Base-by-base conservation (phyloP, 2,329 filamentous ascomycete species). In the Fusarium gaditjirri region DNA sequence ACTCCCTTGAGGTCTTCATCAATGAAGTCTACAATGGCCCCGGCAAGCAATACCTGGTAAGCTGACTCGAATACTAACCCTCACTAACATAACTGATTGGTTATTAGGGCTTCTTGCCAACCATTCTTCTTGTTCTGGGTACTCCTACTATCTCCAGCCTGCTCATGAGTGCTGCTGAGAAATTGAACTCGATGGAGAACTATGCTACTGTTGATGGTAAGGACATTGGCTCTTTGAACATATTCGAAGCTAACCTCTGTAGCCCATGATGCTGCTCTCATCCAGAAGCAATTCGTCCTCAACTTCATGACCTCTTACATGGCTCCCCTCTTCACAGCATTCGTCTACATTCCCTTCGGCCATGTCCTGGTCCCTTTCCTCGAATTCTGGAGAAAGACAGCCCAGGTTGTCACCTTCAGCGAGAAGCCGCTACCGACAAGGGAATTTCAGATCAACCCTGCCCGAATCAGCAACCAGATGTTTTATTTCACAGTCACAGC, bases 301-400 rank as follows among this genome's bases (percentile, higher is more conserved):
- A 97, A 98, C 84, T 97, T 98, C 82, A 95, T 98, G 82, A 97
- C 94, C 10, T 97, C 95, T 0, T 98, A 98, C 80, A 90, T 97
- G 57, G 93, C 94, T 2, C 91, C 97, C n/a, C 91, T 97, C 78
- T 88, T 98, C 23, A 98, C 95, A 0, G 94, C 95, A 1, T 98
- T 98, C 75, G 90, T 98, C 70, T 98, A 98, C 77, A 93, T 97
- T 25, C 95, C 95, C 0, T 98, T 98, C 76, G 95, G 94, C 19
- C 90, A 91, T 66, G 82, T 94, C 49, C 89, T 99, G 16, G 90
- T 96, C 0, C 95, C 96, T 0, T 93, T 97, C 78, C 89, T 99
- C 8, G 91, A 97, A 75, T 84, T 98, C 64, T 95, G 97, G 83
- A 89, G 90, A 69, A 83, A 91, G 19, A 91, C 92, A 0, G 93